A percentile compares a stretch with the other conserved stretches of the same genome.
Conservation (phyloP, 2,329 filamentous ascomycete genomes). For the Fusarium austroafricanum region DNA sequence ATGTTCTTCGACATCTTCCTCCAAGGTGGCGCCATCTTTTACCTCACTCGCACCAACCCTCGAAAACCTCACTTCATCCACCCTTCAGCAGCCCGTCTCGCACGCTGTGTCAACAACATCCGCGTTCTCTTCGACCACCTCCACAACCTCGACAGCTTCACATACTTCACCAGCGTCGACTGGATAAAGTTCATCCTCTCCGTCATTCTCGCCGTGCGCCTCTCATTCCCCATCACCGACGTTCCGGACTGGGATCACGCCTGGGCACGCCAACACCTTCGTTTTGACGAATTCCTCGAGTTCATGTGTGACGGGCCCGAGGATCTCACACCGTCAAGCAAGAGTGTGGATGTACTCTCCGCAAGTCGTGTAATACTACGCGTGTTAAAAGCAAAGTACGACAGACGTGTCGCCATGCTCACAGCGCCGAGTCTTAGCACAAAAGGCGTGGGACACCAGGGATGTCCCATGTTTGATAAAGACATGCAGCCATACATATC, state of each 20-base stretch:
- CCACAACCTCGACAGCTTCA: constrained; percentile 44
- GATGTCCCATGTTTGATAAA: constrained; percentile 65
- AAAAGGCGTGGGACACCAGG: constrained; percentile 26
- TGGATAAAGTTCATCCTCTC: constrained; percentile 57
- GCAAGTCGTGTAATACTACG: constrained; percentile 60
- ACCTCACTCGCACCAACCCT: constrained; percentile 15
- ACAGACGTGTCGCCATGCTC: constrained; percentile 53
- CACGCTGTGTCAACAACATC: constrained; percentile 42
- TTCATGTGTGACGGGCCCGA: constrained; percentile 47
- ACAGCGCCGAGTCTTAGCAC: constrained; percentile 1
- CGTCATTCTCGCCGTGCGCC: constrained; percentile 58
- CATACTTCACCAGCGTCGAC: constrained; percentile 57
- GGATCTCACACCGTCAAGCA: constrained; percentile 42
- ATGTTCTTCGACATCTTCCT: constrained; percentile 56
- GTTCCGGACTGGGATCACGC: constrained; percentile 53
- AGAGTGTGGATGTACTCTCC: constrained; percentile 56
- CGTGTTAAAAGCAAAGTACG: constrained; percentile 60
- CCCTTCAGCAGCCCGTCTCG: constrained; percentile 38
- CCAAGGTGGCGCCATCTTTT: constrained; percentile 53
- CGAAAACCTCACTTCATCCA: constrained; percentile 17
- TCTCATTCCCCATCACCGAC: constrained; percentile 58
- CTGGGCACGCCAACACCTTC: constrained; percentile 54
- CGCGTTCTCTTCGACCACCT: constrained; percentile 51
- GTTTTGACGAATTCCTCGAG: constrained; percentile 55
- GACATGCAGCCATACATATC: constrained; percentile 60